phyloP scores from a whole-genome alignment of 768 basidiomycete species.

The Dictyophora rubrovolvata region DNA sequence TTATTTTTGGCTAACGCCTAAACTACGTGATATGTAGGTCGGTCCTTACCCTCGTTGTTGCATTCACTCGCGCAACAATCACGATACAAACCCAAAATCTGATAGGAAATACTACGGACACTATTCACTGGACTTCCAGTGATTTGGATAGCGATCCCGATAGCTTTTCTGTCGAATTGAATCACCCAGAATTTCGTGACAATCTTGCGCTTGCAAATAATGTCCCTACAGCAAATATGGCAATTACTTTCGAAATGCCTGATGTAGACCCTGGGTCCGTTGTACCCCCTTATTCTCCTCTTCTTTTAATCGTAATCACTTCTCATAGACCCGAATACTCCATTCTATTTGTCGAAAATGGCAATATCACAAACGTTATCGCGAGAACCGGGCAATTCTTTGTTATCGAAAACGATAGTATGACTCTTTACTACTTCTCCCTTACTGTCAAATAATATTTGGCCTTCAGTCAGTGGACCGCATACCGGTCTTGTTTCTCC shows the following conservation, averaged over 20 bases:
- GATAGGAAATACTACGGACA: background rate
- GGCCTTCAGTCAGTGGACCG: background rate
- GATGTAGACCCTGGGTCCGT: background rate
- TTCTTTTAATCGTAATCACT: background rate
- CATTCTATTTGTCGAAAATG: background rate
- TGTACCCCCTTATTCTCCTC: no score
- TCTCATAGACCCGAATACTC: background rate
- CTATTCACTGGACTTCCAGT: slow-evolving; percentile 1
- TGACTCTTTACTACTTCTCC: background rate
- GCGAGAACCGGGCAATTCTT: background rate
- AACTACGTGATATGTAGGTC: background rate
- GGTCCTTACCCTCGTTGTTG: slow-evolving; percentile 3
- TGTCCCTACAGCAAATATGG: background rate
- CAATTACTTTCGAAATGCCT: background rate
- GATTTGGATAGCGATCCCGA: slow-evolving; percentile 1
- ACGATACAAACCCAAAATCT: background rate
- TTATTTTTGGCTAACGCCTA: background rate
- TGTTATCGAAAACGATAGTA: slow-evolving; percentile 3
- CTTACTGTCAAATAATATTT: background rate
- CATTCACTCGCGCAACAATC: slow-evolving; percentile 4
- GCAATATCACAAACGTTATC: slow-evolving; percentile 3
- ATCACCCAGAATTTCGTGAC: background rate
- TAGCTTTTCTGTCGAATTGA: background rate
- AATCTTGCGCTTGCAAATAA: slow-evolving; percentile 6
- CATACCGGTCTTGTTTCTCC: background rate